A percentile compares a stretch with the other conserved stretches of the same genome.
Evolutionary conservation across 129 eudicot species (phyloP).

Genomic region (Lactuca saligna): DNA sequence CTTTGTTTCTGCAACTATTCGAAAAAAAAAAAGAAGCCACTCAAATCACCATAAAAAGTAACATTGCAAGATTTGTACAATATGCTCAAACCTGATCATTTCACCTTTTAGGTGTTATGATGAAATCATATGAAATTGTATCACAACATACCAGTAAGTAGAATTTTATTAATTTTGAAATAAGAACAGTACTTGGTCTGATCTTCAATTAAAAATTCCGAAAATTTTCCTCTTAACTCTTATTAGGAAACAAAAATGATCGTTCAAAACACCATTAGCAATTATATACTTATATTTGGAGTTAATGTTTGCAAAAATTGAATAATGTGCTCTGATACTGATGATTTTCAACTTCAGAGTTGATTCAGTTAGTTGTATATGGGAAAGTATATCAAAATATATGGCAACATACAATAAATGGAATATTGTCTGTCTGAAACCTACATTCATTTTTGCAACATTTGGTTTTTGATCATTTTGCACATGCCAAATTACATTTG

Average conservation of each 20-base stretch:
- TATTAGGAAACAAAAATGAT: no score
- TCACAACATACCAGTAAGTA: not conserved
- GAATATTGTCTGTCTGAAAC: not conserved
- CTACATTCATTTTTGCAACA: no score
- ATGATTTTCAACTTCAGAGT: not conserved
- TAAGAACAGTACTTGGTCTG: no score
- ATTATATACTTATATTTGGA: no score
- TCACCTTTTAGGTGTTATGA: no score
- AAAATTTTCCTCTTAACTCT: no score
- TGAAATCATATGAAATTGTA: not conserved
- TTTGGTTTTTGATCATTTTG: no score
- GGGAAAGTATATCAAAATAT: not conserved
- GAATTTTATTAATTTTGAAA: not conserved
- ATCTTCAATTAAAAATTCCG: no score
- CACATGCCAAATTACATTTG: no score
- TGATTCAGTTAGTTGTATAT: not conserved
- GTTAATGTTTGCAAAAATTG: not conserved
- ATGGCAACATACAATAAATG: not conserved
- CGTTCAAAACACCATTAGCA: no score
- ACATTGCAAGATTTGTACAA: not conserved
- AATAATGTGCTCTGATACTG: not conserved
- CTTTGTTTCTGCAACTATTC: constrained; percentile 8
- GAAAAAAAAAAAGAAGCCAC: not conserved
- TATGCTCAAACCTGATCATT: not conserved
- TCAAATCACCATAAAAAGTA: not conserved